Conservation (phyloP, 257 asterid genomes). For the Galeopsis tetrahit region DNA sequence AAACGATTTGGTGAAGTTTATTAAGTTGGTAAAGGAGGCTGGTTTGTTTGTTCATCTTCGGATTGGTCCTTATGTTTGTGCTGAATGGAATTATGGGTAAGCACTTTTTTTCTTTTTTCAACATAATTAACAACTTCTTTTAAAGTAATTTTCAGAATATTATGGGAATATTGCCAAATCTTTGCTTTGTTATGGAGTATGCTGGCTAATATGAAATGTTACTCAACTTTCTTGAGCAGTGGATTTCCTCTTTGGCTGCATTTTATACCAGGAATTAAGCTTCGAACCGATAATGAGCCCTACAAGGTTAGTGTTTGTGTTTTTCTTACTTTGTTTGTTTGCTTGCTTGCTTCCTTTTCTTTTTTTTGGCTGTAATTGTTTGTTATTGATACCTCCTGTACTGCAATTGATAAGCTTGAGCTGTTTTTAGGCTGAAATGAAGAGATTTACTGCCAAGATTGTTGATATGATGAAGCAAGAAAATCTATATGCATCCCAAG, state of each 20-base stretch:
- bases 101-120: background rate
- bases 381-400: background rate
- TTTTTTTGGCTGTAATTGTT: background rate
- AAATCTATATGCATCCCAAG: slow-evolving; percentile 80
- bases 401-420: slow-evolving; percentile 2
- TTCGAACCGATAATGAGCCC: slow-evolving; percentile 81
- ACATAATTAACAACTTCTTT: background rate
- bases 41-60: slow-evolving; percentile 76
- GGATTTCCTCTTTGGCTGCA: slow-evolving; percentile 98
- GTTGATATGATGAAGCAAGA: slow-evolving; percentile 89
- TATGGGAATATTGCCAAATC: background rate
- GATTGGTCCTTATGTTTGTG: slow-evolving; percentile 89
- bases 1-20: slow-evolving; percentile 76
- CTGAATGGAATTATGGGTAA: slow-evolving; percentile 97
- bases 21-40: slow-evolving; percentile 72
- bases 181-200: background rate
- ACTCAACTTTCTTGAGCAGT: slow-evolving; percentile 45
- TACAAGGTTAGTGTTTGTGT: slow-evolving; percentile 61
- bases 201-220: slow-evolving; percentile 15
- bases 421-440: slow-evolving; percentile 79
- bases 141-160: background rate
- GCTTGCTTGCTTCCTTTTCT: background rate
- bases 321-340: background rate
- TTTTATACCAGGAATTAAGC: slow-evolving; percentile 73
- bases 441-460: slow-evolving; percentile 81